phyloP scores from a whole-genome alignment of 371 early-diverging fungal species.

The Cokeromyces recurvatus region DNA sequence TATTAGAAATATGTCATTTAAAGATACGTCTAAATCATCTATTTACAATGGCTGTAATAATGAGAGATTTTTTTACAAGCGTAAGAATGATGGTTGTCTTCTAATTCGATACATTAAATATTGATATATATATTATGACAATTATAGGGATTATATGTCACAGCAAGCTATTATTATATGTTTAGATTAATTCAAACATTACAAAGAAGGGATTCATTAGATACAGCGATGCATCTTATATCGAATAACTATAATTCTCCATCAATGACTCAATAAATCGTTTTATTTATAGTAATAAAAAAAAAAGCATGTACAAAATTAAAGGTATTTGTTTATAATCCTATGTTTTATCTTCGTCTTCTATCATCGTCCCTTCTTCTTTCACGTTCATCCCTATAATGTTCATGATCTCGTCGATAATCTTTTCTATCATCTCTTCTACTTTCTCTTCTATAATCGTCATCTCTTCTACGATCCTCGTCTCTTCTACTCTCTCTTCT shows the following conservation, averaged over 20 bases:
- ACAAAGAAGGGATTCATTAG: neutral
- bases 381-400: conserved; percentile 1
- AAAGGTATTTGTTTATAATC: neutral
- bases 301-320: neutral
- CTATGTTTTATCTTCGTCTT: conserved; percentile 5
- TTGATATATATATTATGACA: neutral
- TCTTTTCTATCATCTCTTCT: conserved; percentile 9
- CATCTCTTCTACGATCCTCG: conserved; percentile 7
- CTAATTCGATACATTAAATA: no score
- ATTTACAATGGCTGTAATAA: neutral
- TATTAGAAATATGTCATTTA: no score
- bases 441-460: conserved; percentile 11
- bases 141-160: conserved; percentile 9
- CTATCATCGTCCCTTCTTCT: conserved; percentile 14
- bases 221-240: conserved; percentile 4
- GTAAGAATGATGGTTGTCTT: neutral
- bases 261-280: neutral
- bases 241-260: conserved; percentile 4
- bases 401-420: neutral
- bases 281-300: no score
- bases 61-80: no score
- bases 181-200: conserved; percentile 1
- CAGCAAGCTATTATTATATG: conserved; percentile 8
- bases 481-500: conserved; percentile 19
- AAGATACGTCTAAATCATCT: neutral